A percentile compares a stretch with the other conserved stretches of the same genome.
Evolutionary conservation across 805 yeast genomes (phyloP).

Genomic region (Lipomyces spencermartinsiae): DNA sequence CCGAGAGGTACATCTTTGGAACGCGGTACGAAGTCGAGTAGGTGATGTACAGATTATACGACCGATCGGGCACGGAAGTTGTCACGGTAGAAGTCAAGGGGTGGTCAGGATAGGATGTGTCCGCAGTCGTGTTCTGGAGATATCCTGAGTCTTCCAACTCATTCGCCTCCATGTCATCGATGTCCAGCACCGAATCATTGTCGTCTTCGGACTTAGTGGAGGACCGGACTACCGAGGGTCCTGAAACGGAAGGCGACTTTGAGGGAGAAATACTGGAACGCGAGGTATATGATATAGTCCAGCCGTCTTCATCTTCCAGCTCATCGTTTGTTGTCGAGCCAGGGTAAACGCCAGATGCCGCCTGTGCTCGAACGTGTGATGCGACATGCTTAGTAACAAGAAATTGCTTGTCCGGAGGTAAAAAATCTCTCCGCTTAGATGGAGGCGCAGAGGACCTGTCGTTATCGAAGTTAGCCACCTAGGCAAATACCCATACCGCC

Average conservation of each 20-base stretch:
- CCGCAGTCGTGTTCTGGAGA: slow-evolving; percentile 11
- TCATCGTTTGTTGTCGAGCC: slow-evolving; percentile 35
- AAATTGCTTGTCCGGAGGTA: slow-evolving; percentile 87
- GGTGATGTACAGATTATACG: slow-evolving; percentile 87
- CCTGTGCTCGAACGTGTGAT: slow-evolving; percentile 70
- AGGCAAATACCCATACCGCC: background rate
- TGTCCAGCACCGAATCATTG: slow-evolving; percentile 28
- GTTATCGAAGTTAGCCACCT: slow-evolving; percentile 3
- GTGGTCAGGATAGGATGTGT: slow-evolving; percentile 35
- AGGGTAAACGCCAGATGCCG: slow-evolving; percentile 27
- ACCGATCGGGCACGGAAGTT: slow-evolving; percentile 51
- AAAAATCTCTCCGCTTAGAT: slow-evolving; percentile 64
- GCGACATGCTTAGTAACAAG: slow-evolving; percentile 91
- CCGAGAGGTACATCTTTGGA: slow-evolving; percentile 91
- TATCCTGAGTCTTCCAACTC: slow-evolving; percentile 36
- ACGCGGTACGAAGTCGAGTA: slow-evolving; percentile 95
- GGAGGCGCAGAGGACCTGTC: slow-evolving; percentile 58
- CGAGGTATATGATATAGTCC: slow-evolving; percentile 33
- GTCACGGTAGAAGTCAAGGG: slow-evolving; percentile 31
- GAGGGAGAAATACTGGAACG: background rate
- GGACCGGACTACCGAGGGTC: background rate
- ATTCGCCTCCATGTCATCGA: slow-evolving; percentile 35
- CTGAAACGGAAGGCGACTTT: slow-evolving; percentile 29
- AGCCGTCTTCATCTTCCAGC: slow-evolving; percentile 48
- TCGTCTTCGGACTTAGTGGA: slow-evolving; percentile 18